These are phyloP conservation scores for Fusarium tjaetaba DNA, from an alignment of 2,329 filamentous ascomycete genomes.

Conservation along the genomic window DNA sequence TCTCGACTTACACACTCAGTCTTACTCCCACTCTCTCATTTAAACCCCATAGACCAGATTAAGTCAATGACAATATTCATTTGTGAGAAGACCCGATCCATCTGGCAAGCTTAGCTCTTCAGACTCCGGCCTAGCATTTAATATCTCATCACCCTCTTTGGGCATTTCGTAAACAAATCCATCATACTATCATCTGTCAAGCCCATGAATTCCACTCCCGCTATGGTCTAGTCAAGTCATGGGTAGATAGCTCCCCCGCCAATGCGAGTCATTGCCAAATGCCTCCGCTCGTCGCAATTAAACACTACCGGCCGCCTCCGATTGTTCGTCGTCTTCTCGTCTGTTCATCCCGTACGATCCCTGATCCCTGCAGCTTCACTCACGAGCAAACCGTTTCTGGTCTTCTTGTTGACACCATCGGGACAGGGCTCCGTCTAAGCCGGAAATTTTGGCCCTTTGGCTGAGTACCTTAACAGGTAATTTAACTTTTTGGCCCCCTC, in stretches of 20 bases:
- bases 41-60: not conserved
- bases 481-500: conserved; percentile 27
- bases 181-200: conserved; percentile 13
- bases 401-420: conserved; percentile 9
- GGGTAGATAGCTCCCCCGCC: conserved; percentile 32
- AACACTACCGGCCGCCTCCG: conserved; percentile 35
- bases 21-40: not conserved
- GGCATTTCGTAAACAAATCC: not conserved
- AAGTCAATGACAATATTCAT: not conserved
- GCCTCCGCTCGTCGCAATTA: conserved; percentile 23
- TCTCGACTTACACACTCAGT: conserved; percentile 1
- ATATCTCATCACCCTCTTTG: conserved; percentile 1
- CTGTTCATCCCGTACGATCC: conserved; percentile 24
- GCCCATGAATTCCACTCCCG: conserved; percentile 12
- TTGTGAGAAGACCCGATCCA: not conserved
- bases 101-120: not conserved
- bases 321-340: conserved; percentile 22
- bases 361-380: conserved; percentile 24
- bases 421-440: conserved; percentile 5
- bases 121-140: not conserved
- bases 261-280: conserved; percentile 43
- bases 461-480: not conserved
- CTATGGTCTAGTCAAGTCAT: conserved; percentile 27
- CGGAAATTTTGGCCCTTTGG: conserved; percentile 25
- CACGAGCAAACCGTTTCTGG: not conserved